phyloP scores from a whole-genome alignment of 306 rosid genomes.

The Canavalia ensiformis region DNA sequence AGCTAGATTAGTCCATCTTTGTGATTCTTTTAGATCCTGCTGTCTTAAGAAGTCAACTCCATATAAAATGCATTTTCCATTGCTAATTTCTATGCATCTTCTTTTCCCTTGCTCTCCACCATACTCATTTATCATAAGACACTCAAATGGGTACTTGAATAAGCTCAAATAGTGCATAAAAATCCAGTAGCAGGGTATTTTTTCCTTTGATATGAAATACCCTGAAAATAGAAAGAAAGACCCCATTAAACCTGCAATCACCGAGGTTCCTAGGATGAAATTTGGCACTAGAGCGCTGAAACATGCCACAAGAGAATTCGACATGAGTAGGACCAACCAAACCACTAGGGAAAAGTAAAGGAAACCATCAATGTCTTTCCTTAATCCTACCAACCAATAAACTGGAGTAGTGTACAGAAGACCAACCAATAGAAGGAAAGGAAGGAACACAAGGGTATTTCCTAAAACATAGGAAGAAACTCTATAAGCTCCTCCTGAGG shows the following conservation, averaged over 20 bases:
- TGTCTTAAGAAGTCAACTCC: conserved; percentile 75
- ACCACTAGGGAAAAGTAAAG: conserved; percentile 76
- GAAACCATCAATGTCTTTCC: conserved; percentile 67
- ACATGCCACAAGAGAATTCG: conserved; percentile 91
- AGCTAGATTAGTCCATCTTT: conserved; percentile 83
- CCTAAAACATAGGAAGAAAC: conserved; percentile 78
- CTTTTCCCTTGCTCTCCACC: conserved; percentile 78
- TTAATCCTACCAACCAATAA: conserved; percentile 82
- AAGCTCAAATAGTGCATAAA: conserved; percentile 89
- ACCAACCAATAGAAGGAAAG: conserved; percentile 67
- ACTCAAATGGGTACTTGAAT: conserved; percentile 98
- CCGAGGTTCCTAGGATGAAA: conserved; percentile 89
- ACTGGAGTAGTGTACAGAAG: conserved; percentile 72
- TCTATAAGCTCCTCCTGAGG: conserved; percentile 83
- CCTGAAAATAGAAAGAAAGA: conserved; percentile 97
- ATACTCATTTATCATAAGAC: conserved; percentile 91
- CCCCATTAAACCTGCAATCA: conserved; percentile 94
- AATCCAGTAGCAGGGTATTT: conserved; percentile 88
- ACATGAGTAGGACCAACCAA: conserved; percentile 80
- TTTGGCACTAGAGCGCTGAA: conserved; percentile 94
- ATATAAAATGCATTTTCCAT: conserved; percentile 65
- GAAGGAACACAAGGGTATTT: conserved; percentile 72
- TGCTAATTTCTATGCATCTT: conserved; percentile 67
- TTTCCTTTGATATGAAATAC: conserved; percentile 85
- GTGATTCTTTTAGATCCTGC: conserved; percentile 78